Percentiles rank a stretch among this genome's conserved stretches.
Conservation (phyloP, 208 protist genomes). For the Acanthamoeba castellanii region DNA sequence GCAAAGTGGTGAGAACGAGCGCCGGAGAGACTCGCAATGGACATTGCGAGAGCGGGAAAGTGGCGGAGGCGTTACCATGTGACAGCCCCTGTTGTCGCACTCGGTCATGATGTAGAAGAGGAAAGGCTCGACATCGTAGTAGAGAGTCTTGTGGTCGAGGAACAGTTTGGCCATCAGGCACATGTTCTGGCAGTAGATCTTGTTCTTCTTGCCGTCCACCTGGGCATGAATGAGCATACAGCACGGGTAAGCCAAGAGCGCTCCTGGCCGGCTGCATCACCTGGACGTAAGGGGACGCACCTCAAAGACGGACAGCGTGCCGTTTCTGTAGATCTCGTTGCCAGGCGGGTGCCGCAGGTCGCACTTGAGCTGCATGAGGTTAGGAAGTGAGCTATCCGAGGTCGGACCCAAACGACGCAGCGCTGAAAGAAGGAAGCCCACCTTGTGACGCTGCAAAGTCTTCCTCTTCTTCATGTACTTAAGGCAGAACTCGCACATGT, state of each 20-base stretch:
- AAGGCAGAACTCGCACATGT: slow-evolving; percentile 98
- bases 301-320: slow-evolving; percentile 95
- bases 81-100: slow-evolving; percentile 94
- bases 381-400: not conserved
- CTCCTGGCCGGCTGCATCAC: not conserved
- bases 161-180: slow-evolving; percentile 99
- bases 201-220: slow-evolving; percentile 96
- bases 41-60: too few species aligned
- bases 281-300: slow-evolving; percentile 75
- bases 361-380: slow-evolving; percentile 84
- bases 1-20: not conserved
- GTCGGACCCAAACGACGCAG: not conserved
- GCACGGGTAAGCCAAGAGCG: not conserved
- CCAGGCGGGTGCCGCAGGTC: slow-evolving; percentile 94
- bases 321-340: slow-evolving; percentile 93
- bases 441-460: slow-evolving; percentile 92
- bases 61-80: slow-evolving; percentile 88
- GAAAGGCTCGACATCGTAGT: slow-evolving; percentile 99
- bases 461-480: slow-evolving; percentile 94
- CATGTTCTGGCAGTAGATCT: slow-evolving; percentile 98
- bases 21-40: not conserved
- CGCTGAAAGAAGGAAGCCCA: not conserved
- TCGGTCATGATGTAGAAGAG: slow-evolving; percentile 98
- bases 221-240: not conserved
- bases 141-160: slow-evolving; percentile 99